Evolutionary conservation across 305 asterid species (phyloP).

Genomic region (Fraxinus latifolia): DNA sequence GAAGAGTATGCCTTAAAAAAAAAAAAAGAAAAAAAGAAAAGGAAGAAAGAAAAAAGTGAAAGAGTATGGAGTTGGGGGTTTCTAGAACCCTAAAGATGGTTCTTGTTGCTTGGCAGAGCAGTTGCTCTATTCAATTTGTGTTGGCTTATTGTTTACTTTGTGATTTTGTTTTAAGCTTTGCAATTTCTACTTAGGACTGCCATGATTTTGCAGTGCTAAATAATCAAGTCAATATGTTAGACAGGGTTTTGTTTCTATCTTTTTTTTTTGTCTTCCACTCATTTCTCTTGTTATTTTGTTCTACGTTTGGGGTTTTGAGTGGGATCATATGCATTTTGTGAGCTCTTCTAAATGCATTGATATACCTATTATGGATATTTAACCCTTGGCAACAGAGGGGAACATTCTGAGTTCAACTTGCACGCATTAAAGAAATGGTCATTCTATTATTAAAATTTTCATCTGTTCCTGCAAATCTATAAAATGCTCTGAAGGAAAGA

Average conservation of each 20-base stretch:
- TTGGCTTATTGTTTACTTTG: neutral
- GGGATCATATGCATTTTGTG: neutral
- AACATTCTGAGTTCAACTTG: neutral
- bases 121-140: neutral
- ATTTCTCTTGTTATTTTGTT: neutral
- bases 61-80: neutral
- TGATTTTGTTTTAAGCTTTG: neutral
- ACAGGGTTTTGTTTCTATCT: neutral
- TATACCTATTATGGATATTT: neutral
- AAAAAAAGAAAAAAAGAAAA: no score
- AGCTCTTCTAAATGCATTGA: neutral
- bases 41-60: neutral
- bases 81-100: neutral
- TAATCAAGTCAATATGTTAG: neutral
- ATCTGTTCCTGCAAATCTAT: neutral
- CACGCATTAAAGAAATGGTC: neutral
- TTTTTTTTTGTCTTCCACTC: neutral
- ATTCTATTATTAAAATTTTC: neutral
- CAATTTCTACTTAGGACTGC: neutral
- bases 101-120: neutral
- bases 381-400: neutral
- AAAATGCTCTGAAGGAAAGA: neutral
- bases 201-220: neutral
- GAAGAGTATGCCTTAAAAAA: neutral
- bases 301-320: neutral